Base-by-base conservation (phyloP, 2,329 filamentous ascomycete genomes). In the Didymella lethalis region DNA sequence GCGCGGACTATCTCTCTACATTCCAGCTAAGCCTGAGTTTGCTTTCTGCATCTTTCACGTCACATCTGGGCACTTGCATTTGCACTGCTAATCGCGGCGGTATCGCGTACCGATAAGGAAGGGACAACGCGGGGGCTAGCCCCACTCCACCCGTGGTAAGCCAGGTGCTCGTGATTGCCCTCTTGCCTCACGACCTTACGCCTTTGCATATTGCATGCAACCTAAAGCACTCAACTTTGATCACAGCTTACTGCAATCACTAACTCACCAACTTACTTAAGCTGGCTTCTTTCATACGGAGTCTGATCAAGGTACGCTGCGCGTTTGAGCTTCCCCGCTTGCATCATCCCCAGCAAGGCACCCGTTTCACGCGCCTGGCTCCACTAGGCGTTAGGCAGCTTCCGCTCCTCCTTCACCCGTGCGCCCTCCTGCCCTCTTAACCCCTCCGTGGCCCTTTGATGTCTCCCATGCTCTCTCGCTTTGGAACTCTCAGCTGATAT, bases 401-500 rank as follows among this genome's bases (percentile, higher is more conserved):
- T 58, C 58, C 60, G 63, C 60, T 57, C 59, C 48, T 51, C 59
- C 58, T 62, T 61, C 57, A 63, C 57, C 59, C 54, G 54, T 57
- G 48, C 50, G 59, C 60, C 58, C 40, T 64, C 53, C 45, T 40
- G 46, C 16, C 57, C 41, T 32, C 56, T 53, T 48, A 43, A 54
- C 55, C 58, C 57, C 59, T 59, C 59, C 50, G 61, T 44, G 49
- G 55, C 43, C 23, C 40, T 38, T 52, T 48, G 48, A 48, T 57
- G 41, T 36, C 43, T 48, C 29, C 57, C 36, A 44, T 47, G 41
- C 28, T 28, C 44, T 49, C 55, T 54, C 45, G 32, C 48, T 29
- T 63, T 67, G 65, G 50, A 45, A 52, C 18, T 32, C 25, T 14
- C 54, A 46, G 60, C 73, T 76, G 60, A 75, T 66, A 77, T 76